Evolutionary conservation across 169 alveolate species (phyloP).

Genomic region (Cryptosporidium meleagridis): DNA sequence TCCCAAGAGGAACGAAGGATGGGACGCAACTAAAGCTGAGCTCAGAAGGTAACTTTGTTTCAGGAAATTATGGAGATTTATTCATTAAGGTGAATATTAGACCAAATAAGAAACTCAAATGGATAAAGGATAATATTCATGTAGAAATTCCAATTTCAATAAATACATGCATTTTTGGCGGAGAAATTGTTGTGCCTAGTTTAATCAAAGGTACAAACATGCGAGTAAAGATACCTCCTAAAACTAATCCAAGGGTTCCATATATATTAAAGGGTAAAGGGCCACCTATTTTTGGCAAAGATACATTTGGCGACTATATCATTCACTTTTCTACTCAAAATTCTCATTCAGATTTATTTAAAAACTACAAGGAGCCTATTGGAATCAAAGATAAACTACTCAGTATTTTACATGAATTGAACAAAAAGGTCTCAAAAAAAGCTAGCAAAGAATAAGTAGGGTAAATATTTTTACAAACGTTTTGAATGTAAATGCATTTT

Average conservation of each 20-base stretch:
- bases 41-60: slow-evolving; percentile 87
- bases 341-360: not conserved
- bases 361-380: not conserved
- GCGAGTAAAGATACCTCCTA: slow-evolving; percentile 82
- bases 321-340: slow-evolving; percentile 78
- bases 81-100: slow-evolving; percentile 86
- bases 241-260: slow-evolving; percentile 84
- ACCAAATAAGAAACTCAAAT: slow-evolving; percentile 85
- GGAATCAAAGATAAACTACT: slow-evolving; percentile 8
- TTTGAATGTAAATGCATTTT: not conserved
- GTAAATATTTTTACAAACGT: not conserved
- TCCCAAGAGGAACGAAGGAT: slow-evolving; percentile 86
- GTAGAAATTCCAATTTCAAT: slow-evolving; percentile 87
- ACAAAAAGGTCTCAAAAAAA: not conserved
- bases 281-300: slow-evolving; percentile 85
- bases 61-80: slow-evolving; percentile 88
- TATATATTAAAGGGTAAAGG: slow-evolving; percentile 85
- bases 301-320: slow-evolving; percentile 84
- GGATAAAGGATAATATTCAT: slow-evolving; percentile 90
- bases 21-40: slow-evolving; percentile 89
- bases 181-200: slow-evolving; percentile 85
- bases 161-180: slow-evolving; percentile 85
- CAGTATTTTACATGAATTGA: not conserved
- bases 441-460: not conserved
- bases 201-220: slow-evolving; percentile 81